phyloP scores from a whole-genome alignment of 2,329 filamentous ascomycete genomes.

The Diaporthe sp. region DNA sequence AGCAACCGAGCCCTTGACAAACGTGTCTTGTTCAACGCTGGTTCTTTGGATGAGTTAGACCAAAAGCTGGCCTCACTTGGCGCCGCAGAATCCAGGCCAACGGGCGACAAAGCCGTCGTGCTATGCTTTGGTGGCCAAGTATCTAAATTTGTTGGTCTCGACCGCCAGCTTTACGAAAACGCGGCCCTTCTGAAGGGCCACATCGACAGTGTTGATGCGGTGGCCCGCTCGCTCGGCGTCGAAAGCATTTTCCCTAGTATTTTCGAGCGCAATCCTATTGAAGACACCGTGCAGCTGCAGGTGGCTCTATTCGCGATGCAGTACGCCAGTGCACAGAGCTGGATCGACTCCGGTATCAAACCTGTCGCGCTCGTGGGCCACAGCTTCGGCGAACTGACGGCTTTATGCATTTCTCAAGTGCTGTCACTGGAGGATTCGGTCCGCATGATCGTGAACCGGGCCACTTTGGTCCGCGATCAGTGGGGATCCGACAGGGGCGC shows the following conservation, averaged over 20 bases:
- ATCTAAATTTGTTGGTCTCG: conserved; percentile 49
- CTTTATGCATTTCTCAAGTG: conserved; percentile 51
- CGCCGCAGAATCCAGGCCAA: not conserved
- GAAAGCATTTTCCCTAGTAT: conserved; percentile 42
- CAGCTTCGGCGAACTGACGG: conserved; percentile 57
- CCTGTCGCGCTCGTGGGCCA: conserved; percentile 51
- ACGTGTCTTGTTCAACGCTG: conserved; percentile 45
- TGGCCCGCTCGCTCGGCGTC: conserved; percentile 38
- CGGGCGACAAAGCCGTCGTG: not conserved
- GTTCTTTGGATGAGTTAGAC: conserved; percentile 45
- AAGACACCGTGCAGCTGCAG: conserved; percentile 51
- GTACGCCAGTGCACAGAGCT: conserved; percentile 50
- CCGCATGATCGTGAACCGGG: conserved; percentile 46
- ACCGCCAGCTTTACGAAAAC: conserved; percentile 47
- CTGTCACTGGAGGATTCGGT: conserved; percentile 49
- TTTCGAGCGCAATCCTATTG: conserved; percentile 33
- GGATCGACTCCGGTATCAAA: conserved; percentile 52
- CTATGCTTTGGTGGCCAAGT: conserved; percentile 41
- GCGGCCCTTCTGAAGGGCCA: conserved; percentile 43
- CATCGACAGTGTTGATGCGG: conserved; percentile 43
- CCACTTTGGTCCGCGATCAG: conserved; percentile 45
- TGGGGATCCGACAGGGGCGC: conserved; percentile 53
- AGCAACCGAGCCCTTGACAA: conserved; percentile 45
- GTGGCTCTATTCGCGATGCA: conserved; percentile 54
- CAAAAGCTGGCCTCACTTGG: not conserved